Conservation (phyloP, 2,329 filamentous ascomycete genomes). For the Mycocentrospora acerina region DNA sequence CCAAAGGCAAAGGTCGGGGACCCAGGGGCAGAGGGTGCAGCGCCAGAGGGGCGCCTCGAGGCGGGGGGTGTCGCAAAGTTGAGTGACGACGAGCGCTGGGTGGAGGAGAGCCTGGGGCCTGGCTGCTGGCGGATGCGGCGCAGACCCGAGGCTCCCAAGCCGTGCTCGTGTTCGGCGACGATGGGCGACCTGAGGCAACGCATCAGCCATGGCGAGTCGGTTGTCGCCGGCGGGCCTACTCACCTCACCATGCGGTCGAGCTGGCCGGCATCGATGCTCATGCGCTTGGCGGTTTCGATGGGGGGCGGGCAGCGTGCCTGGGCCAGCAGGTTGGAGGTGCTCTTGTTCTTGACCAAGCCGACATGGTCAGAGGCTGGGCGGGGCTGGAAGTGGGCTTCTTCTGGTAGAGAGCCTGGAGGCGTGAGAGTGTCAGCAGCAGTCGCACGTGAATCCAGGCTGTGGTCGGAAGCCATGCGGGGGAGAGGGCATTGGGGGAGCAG, state of each 20-base stretch:
- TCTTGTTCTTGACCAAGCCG: conserved; percentile 51
- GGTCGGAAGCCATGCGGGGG: too few relatives aligned
- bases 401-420: conserved; percentile 38
- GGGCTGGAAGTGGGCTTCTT: conserved; percentile 29
- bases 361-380: conserved; percentile 30
- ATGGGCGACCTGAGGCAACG: conserved; percentile 67
- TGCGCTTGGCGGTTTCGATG: conserved; percentile 63
- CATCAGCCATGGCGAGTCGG: conserved; percentile 13
- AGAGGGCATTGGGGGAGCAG: too few relatives aligned
- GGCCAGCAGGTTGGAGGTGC: conserved; percentile 50
- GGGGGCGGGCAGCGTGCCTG: conserved; percentile 33
- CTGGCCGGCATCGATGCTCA: conserved; percentile 74
- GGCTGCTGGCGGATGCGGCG: conserved; percentile 91
- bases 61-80: conserved; percentile 62
- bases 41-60: conserved; percentile 49
- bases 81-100: conserved; percentile 69
- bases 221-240: conserved; percentile 34
- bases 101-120: conserved; percentile 53
- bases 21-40: conserved; percentile 62
- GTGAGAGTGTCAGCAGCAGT: conserved; percentile 25
- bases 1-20: conserved; percentile 70
- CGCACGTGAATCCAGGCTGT: too few relatives aligned
- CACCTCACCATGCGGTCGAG: conserved; percentile 74
- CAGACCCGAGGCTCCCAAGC: conserved; percentile 80
- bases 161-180: conserved; percentile 83